These are phyloP conservation scores for Flaveria brownii DNA, from an alignment of 129 eudicot species.

Conservation along the genomic window DNA sequence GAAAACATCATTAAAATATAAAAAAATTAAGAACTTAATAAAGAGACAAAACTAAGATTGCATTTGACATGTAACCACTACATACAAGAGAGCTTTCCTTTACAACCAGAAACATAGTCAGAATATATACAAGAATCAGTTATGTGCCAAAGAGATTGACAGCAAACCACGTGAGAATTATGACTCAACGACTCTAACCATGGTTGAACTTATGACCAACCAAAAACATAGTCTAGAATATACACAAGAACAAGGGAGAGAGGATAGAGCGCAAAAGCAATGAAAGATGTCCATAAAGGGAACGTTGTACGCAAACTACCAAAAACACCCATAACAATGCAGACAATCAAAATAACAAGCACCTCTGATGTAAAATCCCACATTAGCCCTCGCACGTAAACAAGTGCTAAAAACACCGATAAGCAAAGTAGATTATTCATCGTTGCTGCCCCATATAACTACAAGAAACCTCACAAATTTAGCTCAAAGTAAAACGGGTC, in stretches of 20 bases:
- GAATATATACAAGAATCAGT: not conserved
- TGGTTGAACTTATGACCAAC: constrained; percentile 57
- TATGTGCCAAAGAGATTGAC: not conserved
- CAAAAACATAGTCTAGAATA: constrained; percentile 78
- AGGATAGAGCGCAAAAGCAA: constrained; percentile 77
- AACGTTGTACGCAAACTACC: constrained; percentile 82
- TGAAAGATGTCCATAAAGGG: constrained; percentile 75
- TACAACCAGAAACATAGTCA: not conserved
- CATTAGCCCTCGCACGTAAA: constrained; percentile 60
- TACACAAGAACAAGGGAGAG: constrained; percentile 75
- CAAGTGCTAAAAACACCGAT: constrained; percentile 84
- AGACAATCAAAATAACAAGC: constrained; percentile 71
- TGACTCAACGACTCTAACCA: not conserved
- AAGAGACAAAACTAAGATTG: too few relatives aligned
- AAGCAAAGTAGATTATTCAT: constrained; percentile 81
- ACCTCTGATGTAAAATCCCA: constrained; percentile 94
- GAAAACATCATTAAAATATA: too few relatives aligned
- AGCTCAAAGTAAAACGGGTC: not conserved
- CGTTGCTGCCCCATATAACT: constrained; percentile 87
- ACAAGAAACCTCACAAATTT: constrained; percentile 8
- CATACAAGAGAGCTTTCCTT: not conserved
- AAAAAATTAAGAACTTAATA: too few relatives aligned
- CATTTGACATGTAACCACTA: not conserved
- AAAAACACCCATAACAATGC: constrained; percentile 72
- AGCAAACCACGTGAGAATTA: not conserved